Percentiles rank a stretch among this genome's conserved stretches.
These are phyloP conservation scores for Waltergamsia citrina DNA, from an alignment of 2,329 filamentous ascomycete genomes.

Conservation along the genomic window DNA sequence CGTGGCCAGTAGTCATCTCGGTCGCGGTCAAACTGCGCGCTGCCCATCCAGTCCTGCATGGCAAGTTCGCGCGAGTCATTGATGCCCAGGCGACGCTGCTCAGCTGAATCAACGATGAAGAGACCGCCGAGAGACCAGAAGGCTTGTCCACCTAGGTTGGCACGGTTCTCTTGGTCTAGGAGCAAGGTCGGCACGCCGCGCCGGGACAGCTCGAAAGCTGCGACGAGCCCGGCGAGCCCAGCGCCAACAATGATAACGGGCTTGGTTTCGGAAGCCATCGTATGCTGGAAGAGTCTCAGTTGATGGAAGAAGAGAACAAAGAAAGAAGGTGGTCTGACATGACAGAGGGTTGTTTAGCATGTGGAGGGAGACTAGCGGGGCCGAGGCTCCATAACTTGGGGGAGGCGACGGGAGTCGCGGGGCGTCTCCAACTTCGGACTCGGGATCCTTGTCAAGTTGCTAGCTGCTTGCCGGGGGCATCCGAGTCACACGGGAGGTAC, in stretches of 20 bases:
- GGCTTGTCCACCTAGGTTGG: constrained; percentile 50
- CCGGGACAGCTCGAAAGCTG: constrained; percentile 45
- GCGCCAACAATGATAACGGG: constrained; percentile 47
- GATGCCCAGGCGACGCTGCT: constrained; percentile 49
- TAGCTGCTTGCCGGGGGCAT: no score
- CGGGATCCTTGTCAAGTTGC: no score
- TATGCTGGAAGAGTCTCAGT: no score
- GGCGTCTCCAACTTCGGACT: no score
- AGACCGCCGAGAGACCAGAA: constrained; percentile 56
- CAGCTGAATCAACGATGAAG: constrained; percentile 47
- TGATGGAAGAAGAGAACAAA: no score
- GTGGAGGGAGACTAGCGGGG: no score
- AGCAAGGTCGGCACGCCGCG: constrained; percentile 39
- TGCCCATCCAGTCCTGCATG: constrained; percentile 48
- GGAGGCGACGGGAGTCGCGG: no score
- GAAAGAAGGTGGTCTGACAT: no score
- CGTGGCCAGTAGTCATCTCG: constrained; percentile 47
- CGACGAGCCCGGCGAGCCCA: constrained; percentile 50
- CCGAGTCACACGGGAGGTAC: no score
- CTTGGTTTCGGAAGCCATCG: constrained; percentile 1
- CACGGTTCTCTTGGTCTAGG: constrained; percentile 48
- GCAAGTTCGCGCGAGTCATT: constrained; percentile 47
- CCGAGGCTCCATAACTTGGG: no score
- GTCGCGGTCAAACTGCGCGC: constrained; percentile 48
- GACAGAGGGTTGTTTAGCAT: no score